Conservation (phyloP, 345 rosid genomes). For the Jatropha curcas region DNA sequence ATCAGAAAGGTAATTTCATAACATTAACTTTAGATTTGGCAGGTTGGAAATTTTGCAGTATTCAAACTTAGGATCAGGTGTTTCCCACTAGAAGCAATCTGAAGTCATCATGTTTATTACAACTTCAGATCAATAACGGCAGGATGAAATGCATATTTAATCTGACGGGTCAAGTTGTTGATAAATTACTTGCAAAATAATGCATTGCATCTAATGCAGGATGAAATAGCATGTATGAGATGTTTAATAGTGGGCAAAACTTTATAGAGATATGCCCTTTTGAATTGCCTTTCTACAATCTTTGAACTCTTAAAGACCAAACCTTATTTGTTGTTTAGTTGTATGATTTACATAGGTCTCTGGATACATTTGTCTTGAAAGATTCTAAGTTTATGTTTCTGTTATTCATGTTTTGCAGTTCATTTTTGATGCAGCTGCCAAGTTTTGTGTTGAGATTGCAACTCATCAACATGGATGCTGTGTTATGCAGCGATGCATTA, state of each 20-base stretch:
- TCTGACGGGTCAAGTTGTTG: not conserved
- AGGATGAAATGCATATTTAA: not conserved
- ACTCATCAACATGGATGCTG: slow-evolving; percentile 79
- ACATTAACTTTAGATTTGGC: not conserved
- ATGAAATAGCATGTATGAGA: not conserved
- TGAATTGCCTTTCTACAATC: not conserved
- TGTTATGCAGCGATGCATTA: slow-evolving; percentile 66
- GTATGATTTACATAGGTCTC: not conserved
- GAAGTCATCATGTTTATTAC: not conserved
- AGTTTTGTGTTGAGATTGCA: slow-evolving; percentile 62
- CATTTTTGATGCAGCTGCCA: slow-evolving; percentile 62
- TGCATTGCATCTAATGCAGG: not conserved
- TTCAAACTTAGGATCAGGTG: not conserved
- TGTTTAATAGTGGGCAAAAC: not conserved
- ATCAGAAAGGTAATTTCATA: not conserved
- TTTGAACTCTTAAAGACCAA: not conserved
- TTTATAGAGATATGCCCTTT: not conserved
- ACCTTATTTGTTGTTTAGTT: not conserved
- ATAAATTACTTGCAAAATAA: not conserved
- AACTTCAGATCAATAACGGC: not conserved
- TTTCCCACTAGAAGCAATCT: not conserved
- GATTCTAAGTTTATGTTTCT: not conserved
- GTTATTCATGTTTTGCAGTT: slow-evolving; percentile 41
- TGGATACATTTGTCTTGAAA: not conserved
- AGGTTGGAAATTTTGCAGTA: not conserved